Evolutionary conservation across 768 basidiomycete genomes (phyloP).

Genomic region (Exidia glandulosa): DNA sequence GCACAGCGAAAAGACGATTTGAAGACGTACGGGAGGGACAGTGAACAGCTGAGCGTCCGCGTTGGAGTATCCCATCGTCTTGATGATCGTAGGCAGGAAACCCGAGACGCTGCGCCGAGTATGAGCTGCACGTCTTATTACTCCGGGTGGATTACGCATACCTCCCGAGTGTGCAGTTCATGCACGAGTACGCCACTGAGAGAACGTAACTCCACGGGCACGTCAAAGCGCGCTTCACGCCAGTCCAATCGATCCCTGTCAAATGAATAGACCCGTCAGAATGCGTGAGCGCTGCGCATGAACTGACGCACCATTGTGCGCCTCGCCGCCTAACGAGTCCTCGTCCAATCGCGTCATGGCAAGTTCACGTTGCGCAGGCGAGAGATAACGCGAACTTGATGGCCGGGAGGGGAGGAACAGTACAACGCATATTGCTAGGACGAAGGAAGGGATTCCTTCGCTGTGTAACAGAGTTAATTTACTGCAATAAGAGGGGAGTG

Average conservation of each 20-base stretch:
- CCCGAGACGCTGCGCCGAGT: conserved; percentile 9
- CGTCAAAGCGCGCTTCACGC: conserved; percentile 19
- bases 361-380: conserved; percentile 22
- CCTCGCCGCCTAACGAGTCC: conserved; percentile 14
- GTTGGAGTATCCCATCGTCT: conserved; percentile 37
- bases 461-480: neutral
- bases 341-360: conserved; percentile 22
- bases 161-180: conserved; percentile 18
- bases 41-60: conserved; percentile 39
- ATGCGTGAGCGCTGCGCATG: too few relatives aligned
- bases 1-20: conserved; percentile 16
- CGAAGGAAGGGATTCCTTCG: conserved; percentile 20
- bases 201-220: conserved; percentile 26
- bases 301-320: neutral
- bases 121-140: neutral
- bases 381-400: conserved; percentile 21
- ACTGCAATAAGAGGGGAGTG: neutral
- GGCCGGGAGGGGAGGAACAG: conserved; percentile 29
- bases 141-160: neutral
- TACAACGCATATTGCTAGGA: conserved; percentile 25
- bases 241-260: conserved; percentile 21
- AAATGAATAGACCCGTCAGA: too few relatives aligned
- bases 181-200: conserved; percentile 15
- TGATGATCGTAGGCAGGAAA: conserved; percentile 25
- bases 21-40: conserved; percentile 33